Base-by-base conservation (phyloP, 345 rosid species). In the Tarenaya hassleriana region DNA sequence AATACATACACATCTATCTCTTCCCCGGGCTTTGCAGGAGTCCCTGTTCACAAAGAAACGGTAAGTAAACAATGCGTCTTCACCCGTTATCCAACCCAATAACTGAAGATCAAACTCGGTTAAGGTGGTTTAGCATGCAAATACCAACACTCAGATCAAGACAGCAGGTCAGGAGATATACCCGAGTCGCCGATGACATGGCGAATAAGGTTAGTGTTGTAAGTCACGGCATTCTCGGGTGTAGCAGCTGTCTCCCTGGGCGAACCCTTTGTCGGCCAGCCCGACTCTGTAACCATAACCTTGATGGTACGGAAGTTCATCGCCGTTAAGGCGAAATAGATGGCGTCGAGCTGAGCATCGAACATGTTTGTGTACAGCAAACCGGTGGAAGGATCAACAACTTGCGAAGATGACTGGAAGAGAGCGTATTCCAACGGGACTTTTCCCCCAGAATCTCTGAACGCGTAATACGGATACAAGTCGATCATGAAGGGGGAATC, bases 341-440 rank as follows among this genome's bases (percentile, higher is more conserved):
- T 70, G 5, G 98, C 81, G 47, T 92, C 98, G 50, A 92, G 75
- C 77, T 92, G 98, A 48, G 98, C 98, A 75, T 92, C 96, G 31
- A 92, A 92, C 95, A 92, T 83, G 80, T 83, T 92, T 1, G 90
- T 81, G 76, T 92, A 92, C 52, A 83, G 79, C 75, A 92, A 66
- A 16, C 95, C 88, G 1, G 95, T 92, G 50, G 90, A 83, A 0
- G 88, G 82, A 52, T 92, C 98, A 29, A 75, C 78, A 31, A 85
- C 95, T 42, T 83, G 86, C 0, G 94, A 72, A 45, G 98, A 78
- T 1, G 94, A 69, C 77, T 79, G 56, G 9, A 92, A 88, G 3
- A 92, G 59, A 54, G 96, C 83, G 29, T 85, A 85, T 58, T 88
- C 95, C 33, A 92, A 72, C 17, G 94, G 75, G 16, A 86, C 77